These are phyloP conservation scores for Trametes sp. DNA, from an alignment of 1,284 basidiomycete genomes.

Conservation along the genomic window DNA sequence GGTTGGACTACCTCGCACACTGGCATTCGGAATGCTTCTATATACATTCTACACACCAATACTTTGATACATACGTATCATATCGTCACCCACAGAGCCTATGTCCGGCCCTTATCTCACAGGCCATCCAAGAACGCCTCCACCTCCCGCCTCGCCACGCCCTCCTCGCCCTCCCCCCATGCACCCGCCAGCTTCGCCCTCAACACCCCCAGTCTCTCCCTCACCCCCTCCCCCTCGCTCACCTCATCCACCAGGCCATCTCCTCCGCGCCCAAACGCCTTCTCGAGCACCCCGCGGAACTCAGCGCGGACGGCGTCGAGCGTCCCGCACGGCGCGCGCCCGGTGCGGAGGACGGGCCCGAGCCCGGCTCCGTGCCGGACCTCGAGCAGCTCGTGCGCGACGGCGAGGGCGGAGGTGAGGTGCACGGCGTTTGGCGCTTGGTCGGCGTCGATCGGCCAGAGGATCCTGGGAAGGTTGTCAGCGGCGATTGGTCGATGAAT, in stretches of 20 bases:
- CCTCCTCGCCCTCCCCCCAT: neutral
- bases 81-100: too few species aligned
- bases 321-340: constrained; percentile 21
- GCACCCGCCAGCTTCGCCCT: neutral
- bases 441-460: constrained; percentile 37
- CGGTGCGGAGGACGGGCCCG: constrained; percentile 24
- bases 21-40: too few species aligned
- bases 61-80: too few species aligned
- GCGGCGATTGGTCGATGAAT: too few species aligned
- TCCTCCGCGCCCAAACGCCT: constrained; percentile 6
- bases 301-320: constrained; percentile 26
- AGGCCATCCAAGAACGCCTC: constrained; percentile 1
- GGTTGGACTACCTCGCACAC: too few species aligned
- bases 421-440: constrained; percentile 34
- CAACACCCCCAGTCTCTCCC: neutral
- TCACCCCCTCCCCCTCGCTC: neutral
- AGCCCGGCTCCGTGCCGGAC: constrained; percentile 29
- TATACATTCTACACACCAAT: too few species aligned
- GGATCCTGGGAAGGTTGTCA: neutral
- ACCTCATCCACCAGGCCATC: too few species aligned
- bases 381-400: constrained; percentile 36
- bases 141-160: neutral
- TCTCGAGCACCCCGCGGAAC: neutral
- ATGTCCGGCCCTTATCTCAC: too few species aligned
- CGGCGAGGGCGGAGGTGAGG: constrained; percentile 24